Conservation (phyloP, 2,329 filamentous ascomycete genomes). For the Xylariaceae sp. region DNA sequence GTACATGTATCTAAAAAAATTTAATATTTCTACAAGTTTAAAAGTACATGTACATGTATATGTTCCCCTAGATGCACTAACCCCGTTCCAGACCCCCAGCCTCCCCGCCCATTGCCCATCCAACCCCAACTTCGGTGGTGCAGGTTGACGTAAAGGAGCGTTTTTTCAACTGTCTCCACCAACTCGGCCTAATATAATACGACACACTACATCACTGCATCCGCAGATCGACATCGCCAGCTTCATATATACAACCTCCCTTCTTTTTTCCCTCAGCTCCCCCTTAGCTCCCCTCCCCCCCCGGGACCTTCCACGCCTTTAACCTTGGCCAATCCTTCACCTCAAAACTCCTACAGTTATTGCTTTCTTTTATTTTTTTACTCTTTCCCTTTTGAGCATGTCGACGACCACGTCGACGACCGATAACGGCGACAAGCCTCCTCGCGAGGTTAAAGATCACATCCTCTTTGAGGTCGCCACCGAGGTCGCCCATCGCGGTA, state of each 20-base stretch:
- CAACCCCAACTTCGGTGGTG: neutral
- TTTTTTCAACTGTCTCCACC: too few species aligned
- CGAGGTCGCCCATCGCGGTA: conserved; percentile 94
- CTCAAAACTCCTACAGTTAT: neutral
- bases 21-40: too few species aligned
- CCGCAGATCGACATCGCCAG: too few species aligned
- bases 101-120: conserved; percentile 4
- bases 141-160: conserved; percentile 19
- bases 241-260: too few species aligned
- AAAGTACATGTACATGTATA: too few species aligned
- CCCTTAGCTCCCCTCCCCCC: neutral
- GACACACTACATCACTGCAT: too few species aligned
- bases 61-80: too few species aligned
- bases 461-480: conserved; percentile 95
- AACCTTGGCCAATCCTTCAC: neutral
- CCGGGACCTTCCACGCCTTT: conserved; percentile 3
- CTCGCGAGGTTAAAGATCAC: conserved; percentile 85
- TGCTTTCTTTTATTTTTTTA: neutral
- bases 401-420: neutral
- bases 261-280: neutral
- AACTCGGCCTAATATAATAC: too few species aligned
- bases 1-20: too few species aligned
- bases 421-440: conserved; percentile 41
- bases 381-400: neutral
- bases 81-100: too few species aligned